Evolutionary conservation across 257 asterid genomes (phyloP).

Genomic region (Ilex aquifolium): DNA sequence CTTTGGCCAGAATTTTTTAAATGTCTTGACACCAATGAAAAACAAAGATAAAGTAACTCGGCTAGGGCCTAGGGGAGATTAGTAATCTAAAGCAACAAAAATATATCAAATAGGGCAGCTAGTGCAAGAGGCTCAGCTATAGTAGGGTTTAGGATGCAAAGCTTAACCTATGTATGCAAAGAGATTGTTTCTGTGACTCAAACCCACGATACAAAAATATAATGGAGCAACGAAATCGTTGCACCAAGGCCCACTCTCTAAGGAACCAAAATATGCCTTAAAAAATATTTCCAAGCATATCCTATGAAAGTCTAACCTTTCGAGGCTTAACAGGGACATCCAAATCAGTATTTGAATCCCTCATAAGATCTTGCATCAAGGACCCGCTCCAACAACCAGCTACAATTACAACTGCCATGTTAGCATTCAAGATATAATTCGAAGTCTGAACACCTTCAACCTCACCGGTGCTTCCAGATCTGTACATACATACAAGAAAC

Average conservation of each 20-base stretch:
- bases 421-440: conserved; percentile 49
- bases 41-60: too few species aligned
- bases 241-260: too few species aligned
- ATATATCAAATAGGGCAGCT: too few species aligned
- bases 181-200: too few species aligned
- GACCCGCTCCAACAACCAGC: conserved; percentile 98
- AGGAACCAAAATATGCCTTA: background rate
- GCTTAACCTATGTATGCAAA: too few species aligned
- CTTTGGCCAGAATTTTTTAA: too few species aligned
- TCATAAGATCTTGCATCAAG: conserved; percentile 48
- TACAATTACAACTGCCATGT: conserved; percentile 76
- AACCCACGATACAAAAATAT: background rate
- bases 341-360: conserved; percentile 40
- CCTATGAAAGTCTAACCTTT: conserved; percentile 49
- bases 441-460: conserved; percentile 79
- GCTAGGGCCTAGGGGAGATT: too few species aligned
- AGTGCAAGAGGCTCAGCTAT: too few species aligned
- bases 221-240: background rate
- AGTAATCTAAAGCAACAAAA: too few species aligned
- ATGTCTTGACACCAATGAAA: too few species aligned
- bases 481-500: conserved; percentile 18
- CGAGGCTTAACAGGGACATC: conserved; percentile 89
- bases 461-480: conserved; percentile 61
- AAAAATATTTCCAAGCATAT: background rate
- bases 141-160: too few species aligned